Percentiles rank a stretch among this genome's conserved stretches.
These are phyloP conservation scores for Ogataea hybrid DNA, from an alignment of 1,139 yeast genomes.

Conservation along the genomic window DNA sequence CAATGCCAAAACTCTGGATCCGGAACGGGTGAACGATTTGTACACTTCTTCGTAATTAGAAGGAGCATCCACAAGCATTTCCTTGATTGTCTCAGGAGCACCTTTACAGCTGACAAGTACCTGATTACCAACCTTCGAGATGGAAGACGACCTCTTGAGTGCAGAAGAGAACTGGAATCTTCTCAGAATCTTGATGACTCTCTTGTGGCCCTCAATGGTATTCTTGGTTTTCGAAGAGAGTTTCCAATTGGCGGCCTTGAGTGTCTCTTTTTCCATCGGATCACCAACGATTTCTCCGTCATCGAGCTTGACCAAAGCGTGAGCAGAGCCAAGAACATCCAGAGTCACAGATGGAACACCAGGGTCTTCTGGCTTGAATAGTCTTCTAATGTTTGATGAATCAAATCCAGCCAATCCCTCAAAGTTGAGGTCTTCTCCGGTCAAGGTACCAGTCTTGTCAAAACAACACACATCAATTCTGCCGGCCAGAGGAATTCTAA, in stretches of 20 bases:
- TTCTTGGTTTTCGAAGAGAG: constrained; percentile 62
- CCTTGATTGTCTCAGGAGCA: constrained; percentile 96
- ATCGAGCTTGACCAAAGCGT: constrained; percentile 88
- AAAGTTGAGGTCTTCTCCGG: constrained; percentile 94
- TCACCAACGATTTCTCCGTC: constrained; percentile 99
- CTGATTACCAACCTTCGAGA: constrained; percentile 59
- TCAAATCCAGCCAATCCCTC: constrained; percentile 93
- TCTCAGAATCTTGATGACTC: constrained; percentile 72
- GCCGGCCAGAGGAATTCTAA: constrained; percentile 97
- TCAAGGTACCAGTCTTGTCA: constrained; percentile 97
- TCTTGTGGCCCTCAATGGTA: constrained; percentile 49
- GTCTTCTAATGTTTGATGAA: constrained; percentile 50
- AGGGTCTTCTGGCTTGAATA: constrained; percentile 47
- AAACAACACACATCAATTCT: constrained; percentile 98
- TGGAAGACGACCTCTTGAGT: constrained; percentile 89
- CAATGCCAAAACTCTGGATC: constrained; percentile 93
- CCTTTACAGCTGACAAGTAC: constrained; percentile 90
- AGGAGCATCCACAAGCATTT: constrained; percentile 73
- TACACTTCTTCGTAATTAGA: constrained; percentile 78
- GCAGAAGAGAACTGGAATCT: constrained; percentile 98
- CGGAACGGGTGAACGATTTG: constrained; percentile 90
- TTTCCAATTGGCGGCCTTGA: constrained; percentile 83
- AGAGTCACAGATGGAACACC: constrained; percentile 66
- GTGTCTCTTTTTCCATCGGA: constrained; percentile 97
- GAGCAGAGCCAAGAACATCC: constrained; percentile 88